A percentile compares a stretch with the other conserved stretches of the same genome.
These are phyloP conservation scores for Viola odorata DNA, from an alignment of 345 rosid species.

Conservation along the genomic window DNA sequence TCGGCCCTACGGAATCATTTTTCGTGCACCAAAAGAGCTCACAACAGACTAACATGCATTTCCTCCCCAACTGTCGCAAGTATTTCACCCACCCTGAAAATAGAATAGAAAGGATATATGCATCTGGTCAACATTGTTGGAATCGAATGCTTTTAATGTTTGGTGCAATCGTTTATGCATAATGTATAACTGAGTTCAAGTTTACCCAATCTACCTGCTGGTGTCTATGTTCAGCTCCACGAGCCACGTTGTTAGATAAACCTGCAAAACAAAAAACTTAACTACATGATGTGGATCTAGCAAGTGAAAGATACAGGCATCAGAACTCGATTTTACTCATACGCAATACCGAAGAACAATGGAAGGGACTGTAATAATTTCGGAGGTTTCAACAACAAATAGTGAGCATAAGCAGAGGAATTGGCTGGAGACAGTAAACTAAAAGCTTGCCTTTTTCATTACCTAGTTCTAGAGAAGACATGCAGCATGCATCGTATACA, in stretches of 20 bases:
- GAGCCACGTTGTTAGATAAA: conserved; percentile 73
- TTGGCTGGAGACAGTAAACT: too few species aligned
- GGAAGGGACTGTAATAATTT: too few species aligned
- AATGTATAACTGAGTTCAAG: neutral
- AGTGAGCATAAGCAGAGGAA: too few species aligned
- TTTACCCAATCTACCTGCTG: conserved; percentile 42
- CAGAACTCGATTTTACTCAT: too few species aligned
- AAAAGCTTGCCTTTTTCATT: too few species aligned
- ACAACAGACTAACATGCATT: conserved; percentile 37
- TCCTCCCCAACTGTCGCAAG: conserved; percentile 59
- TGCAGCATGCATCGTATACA: too few species aligned
- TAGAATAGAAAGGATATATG: neutral
- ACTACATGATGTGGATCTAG: neutral
- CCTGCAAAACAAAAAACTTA: conserved; percentile 32
- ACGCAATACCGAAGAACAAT: too few species aligned
- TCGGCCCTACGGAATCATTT: too few species aligned
- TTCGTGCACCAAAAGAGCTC: too few species aligned
- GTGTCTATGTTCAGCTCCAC: conserved; percentile 64
- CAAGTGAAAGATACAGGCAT: too few species aligned
- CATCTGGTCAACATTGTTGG: neutral
- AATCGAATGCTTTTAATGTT: neutral
- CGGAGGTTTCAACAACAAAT: too few species aligned
- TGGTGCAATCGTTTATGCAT: neutral
- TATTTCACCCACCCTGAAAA: conserved; percentile 60
- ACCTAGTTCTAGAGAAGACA: too few species aligned